Evolutionary conservation across 306 rosid genomes (phyloP).

Genomic region (Boehmeria nivea): DNA sequence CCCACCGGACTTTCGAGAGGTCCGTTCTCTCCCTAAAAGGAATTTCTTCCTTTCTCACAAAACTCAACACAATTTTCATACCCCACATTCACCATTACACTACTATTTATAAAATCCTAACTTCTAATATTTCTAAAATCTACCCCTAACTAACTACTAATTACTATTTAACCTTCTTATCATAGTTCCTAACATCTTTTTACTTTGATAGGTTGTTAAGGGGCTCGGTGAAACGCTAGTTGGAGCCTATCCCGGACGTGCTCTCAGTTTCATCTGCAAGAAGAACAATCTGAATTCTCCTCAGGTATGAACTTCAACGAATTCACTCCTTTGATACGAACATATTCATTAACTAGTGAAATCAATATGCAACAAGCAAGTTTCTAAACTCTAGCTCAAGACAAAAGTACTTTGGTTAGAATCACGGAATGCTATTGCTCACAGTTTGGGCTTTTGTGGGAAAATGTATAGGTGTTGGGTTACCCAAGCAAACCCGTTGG

Average conservation of each 20-base stretch:
- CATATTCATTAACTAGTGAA: not conserved
- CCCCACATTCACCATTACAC: too few relatives aligned
- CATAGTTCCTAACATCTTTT: too few relatives aligned
- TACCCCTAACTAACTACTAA: too few relatives aligned
- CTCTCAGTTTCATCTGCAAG: conserved; percentile 87
- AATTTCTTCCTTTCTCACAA: too few relatives aligned
- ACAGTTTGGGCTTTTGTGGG: conserved; percentile 11
- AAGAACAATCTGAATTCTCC: conserved; percentile 75
- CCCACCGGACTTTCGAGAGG: too few relatives aligned
- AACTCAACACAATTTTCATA: too few relatives aligned
- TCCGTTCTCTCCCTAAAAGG: too few relatives aligned
- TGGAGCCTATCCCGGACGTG: conserved; percentile 99
- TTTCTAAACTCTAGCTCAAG: not conserved
- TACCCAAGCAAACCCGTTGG: conserved; percentile 97
- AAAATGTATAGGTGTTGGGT: conserved; percentile 66
- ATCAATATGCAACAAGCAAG: not conserved
- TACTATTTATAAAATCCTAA: too few relatives aligned
- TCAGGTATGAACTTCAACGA: conserved; percentile 42
- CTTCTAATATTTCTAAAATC: too few relatives aligned
- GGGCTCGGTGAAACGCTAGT: conserved; percentile 98
- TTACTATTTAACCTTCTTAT: too few relatives aligned
- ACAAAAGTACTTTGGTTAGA: not conserved
- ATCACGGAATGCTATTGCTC: conserved; percentile 10
- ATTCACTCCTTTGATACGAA: not conserved
- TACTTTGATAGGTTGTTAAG: conserved; percentile 73